These are phyloP conservation scores for Cladosporium cucumerinum DNA, from an alignment of 2,329 filamentous ascomycete genomes.

Conservation along the genomic window DNA sequence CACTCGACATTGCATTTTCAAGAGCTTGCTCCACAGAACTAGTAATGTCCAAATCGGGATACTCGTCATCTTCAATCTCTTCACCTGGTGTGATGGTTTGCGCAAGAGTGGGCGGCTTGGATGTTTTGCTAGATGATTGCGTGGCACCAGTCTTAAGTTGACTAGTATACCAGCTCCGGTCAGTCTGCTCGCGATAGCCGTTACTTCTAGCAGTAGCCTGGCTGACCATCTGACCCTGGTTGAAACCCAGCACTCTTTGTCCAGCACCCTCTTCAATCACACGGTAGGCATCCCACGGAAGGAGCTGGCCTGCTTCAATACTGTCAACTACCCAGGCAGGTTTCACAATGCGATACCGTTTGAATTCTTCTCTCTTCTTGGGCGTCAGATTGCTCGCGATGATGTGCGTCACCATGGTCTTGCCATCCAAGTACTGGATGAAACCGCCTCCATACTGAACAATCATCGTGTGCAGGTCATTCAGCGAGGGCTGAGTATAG, in stretches of 20 bases:
- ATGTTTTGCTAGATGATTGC: slow-evolving; percentile 1
- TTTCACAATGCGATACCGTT: slow-evolving; percentile 84
- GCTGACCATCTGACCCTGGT: slow-evolving; percentile 62
- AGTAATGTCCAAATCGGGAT: slow-evolving; percentile 33
- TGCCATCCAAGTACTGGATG: slow-evolving; percentile 89
- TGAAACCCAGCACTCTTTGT: slow-evolving; percentile 71
- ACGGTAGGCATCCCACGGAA: slow-evolving; percentile 83
- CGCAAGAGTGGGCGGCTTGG: slow-evolving; percentile 18
- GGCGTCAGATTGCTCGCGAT: slow-evolving; percentile 86
- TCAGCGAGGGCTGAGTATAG: slow-evolving; percentile 90
- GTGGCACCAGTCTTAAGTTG: slow-evolving; percentile 51
- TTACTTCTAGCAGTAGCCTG: slow-evolving; percentile 58
- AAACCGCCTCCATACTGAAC: slow-evolving; percentile 94
- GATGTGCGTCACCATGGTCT: slow-evolving; percentile 93
- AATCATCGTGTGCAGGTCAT: slow-evolving; percentile 81
- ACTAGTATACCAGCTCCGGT: slow-evolving; percentile 75
- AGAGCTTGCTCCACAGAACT: slow-evolving; percentile 35
- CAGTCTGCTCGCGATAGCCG: slow-evolving; percentile 77
- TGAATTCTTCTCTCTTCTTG: slow-evolving; percentile 88
- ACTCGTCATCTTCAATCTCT: slow-evolving; percentile 33
- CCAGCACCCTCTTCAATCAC: slow-evolving; percentile 79
- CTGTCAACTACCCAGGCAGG: slow-evolving; percentile 94
- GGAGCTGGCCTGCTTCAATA: slow-evolving; percentile 70
- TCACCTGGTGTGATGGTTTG: slow-evolving; percentile 34
- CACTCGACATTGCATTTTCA: slow-evolving; percentile 8